Base-by-base conservation (phyloP, 768 basidiomycete species). In the Postia placenta region DNA sequence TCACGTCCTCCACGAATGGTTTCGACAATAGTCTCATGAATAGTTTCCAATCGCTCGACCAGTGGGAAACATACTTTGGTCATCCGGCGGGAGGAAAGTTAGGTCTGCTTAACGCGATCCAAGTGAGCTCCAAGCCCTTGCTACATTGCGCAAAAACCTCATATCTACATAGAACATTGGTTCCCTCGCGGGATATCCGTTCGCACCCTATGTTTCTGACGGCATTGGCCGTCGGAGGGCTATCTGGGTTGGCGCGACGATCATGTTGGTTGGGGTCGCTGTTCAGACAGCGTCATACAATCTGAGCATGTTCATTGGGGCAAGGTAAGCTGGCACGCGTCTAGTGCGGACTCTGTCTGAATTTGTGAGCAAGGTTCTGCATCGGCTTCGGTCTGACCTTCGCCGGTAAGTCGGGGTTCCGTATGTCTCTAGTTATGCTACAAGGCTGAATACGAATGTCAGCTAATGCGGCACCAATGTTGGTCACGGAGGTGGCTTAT, bases 401-500 rank as follows among this genome's bases (percentile, higher is more conserved):
- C 56, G 83, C 84, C 50, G 71, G 78, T 72, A 56, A 64, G 70
- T 54, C 19, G 5, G n/a, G 14, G 30, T 42, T 38, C 33, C 27
- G 33, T 43, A 23, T 15, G 15, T 12, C 23, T 23, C 43, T 28
- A 36, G 42, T n/a, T n/a, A n/a, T n/a, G 26, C 7, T 42, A 39
- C 42, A 52, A 56, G 19, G 42, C 55, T 36, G 25, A 42, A 19
- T 39, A 6, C 19, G 7, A 9, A 41, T 60, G 40, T 47, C 60
- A 74, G 79, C 78, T 22, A 83, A 80, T 58, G 81, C 87, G 45
- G 88, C 90, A 11, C 89, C 91, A 11, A 77, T 92, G 73, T 68
- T 92, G 69, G 81, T 92, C 47, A 85, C 88, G 42, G 91, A 93
- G 67, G 67, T 92, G n/a, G 75, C 90, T 1, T 92, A 92, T 64